Evolutionary conservation across 768 basidiomycete species (phyloP), one percentile per base, ranked within the genome.

Genomic region (Thelephora ganbajun): DNA sequence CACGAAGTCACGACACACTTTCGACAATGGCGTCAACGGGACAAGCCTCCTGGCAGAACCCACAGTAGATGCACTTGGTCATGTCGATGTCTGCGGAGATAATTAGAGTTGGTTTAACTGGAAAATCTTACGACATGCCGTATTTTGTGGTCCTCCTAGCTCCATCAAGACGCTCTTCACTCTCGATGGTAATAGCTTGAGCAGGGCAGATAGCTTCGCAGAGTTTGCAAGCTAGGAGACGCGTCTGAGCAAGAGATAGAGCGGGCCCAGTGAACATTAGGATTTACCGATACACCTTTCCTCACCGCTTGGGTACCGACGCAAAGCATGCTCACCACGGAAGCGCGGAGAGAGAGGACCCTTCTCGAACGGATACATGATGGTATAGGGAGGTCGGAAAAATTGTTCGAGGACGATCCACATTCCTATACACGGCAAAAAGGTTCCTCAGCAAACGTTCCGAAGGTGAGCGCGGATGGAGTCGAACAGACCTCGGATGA

Each of bases 61-160:
- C 96, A 66, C 96, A 99, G 72, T 99, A 99, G 59, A 99, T 99
- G 68, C 96, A 98, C 73, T 93, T 98, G 50, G 96, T 99, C 96
- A 99, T 99, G 64, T 99, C 96, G 58, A 98, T 92, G 67, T 98
- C 90, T 93, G 54, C 22, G 39, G 16, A 16, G 18, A 11, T 50
- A 26, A 47, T 22, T 11, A 48, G 37, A 48, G 50, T 20, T 13
- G 26, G 16, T 19, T 23, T 33, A 19, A 45, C 16, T 13, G 9
- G 45, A 39, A 16, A 1, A 48, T 13, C 48, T 46, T 33, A 44
- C 18, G 42, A 61, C 76, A 46, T 47, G 85, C 91, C 96, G 58
- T 98, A 99, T 80, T 90, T 88, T 26, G 96, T 98, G 49, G 96
- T 99, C 68, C 90, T 77, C 61, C 96, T 77, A 47, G 90, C 93